A percentile compares a stretch with the other conserved stretches of the same genome.
Evolutionary conservation across 805 yeast species (phyloP).

Genomic region (Yarrowia sp.): DNA sequence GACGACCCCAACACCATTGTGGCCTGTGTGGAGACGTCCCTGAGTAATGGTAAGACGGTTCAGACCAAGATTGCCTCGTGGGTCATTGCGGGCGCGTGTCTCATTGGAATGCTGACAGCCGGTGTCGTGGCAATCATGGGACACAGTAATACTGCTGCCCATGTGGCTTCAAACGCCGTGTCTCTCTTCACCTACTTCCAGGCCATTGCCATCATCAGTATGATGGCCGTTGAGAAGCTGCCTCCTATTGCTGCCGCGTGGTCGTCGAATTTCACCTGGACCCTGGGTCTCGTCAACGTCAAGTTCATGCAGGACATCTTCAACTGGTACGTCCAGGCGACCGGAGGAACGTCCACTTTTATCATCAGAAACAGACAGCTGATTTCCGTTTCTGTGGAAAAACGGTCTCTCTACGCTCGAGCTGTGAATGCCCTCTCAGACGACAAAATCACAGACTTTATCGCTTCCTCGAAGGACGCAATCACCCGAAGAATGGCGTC

Average conservation of each 20-base stretch:
- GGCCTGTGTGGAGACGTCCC: constrained; percentile 91
- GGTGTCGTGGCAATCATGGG: constrained; percentile 88
- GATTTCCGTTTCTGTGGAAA: constrained; percentile 81
- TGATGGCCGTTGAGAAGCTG: constrained; percentile 91
- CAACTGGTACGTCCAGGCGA: constrained; percentile 93
- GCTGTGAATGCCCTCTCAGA: constrained; percentile 41
- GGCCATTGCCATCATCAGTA: constrained; percentile 85
- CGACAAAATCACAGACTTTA: constrained; percentile 14
- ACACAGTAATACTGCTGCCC: constrained; percentile 91
- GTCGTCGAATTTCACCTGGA: constrained; percentile 97
- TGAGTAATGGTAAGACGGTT: constrained; percentile 90
- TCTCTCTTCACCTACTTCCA: constrained; percentile 94
- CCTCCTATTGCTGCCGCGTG: constrained; percentile 99
- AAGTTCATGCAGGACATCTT: constrained; percentile 81
- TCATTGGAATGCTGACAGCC: constrained; percentile 84
- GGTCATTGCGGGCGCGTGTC: constrained; percentile 94
- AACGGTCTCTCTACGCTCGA: constrained; percentile 44
- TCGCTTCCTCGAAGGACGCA: constrained; percentile 19
- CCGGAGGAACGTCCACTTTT: constrained; percentile 88
- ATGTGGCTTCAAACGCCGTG: constrained; percentile 94
- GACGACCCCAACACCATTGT: constrained; percentile 59
- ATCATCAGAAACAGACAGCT: constrained; percentile 67
- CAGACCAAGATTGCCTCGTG: constrained; percentile 91
- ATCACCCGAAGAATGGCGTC: constrained; percentile 29
- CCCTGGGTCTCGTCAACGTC: constrained; percentile 85